Base-by-base conservation (phyloP, 805 yeast species). In the Ascoidea asiatica region DNA sequence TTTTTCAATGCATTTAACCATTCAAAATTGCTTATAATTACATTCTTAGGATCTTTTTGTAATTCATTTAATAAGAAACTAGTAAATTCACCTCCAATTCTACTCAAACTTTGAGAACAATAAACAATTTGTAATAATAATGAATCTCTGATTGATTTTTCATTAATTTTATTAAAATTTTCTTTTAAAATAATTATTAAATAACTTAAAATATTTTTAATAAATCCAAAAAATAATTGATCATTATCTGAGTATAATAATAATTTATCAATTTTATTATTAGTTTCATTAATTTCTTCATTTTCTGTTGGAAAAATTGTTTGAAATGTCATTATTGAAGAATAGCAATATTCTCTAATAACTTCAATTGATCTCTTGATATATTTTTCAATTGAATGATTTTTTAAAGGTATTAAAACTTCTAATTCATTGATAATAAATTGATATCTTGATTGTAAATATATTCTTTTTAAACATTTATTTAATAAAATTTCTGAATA, bases 41-140 rank as follows among this genome's bases (percentile, higher is more conserved):
- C 17, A 17, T 19, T 18, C 20, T 52, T 56, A n/a, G n/a, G n/a
- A 1, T 52, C 40, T 21, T 55, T 51, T n/a, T 54, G 46, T 13
- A 75, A 53, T 38, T 66, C 65, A 47, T 66, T 59, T 1, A 71
- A 56, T 43, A 78, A 59, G n/a, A 73, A 50, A 23, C 67, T 59
- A 62, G 84, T 81, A 57, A 85, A 84, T 52, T 82, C 85, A 3
- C 75, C 76, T 13, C 84, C 81, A 19, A 76, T 74, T 49, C 88
- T 67, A 1, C 82, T 79, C 43, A 90, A 66, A 36, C 95, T 80
- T 56, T 82, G 87, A n/a, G 95, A 81, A 51, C 95, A 85, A 62
- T 89, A 90, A 1, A 86, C 78, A 37, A 89, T 62, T 61, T 90
- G 98, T 33, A 90, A 63, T 50, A 89, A 73, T 19, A 88, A 64